Evolutionary conservation across 140 eudicot species (phyloP), one percentile per base, ranked within the genome.

Genomic region (Bidens hawaiensis): DNA sequence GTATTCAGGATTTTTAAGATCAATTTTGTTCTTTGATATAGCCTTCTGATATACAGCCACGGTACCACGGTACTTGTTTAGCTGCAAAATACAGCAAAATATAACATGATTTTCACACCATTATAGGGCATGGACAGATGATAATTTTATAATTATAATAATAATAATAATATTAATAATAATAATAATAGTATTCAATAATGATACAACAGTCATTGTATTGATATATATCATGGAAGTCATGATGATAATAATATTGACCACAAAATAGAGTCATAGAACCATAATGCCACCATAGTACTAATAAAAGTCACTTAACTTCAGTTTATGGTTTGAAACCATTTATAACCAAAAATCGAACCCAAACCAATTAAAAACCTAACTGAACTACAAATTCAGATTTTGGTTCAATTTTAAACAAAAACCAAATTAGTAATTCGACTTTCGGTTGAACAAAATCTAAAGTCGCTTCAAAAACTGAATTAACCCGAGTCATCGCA

Each of bases 1-100:
- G 74, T 82, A 93, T 65, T 93, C 95, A 10, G 95, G 69, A 77
- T 85, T 89, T 62, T 83, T 88, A 38, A 93, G 96, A 77, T 85
- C 94, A 70, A 75, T 62, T 76, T 81, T 88, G 26, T 85, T 82
- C 78, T 76, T 81, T 1, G 94, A 82, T 59, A 93, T 83, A 71
- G 86, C 80, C 76, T 81, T 88, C 78, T 88, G 84, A 75, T 88
- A 79, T 22, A 93, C 96, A 64, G 90, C 76, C 65, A 82, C 48
- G 1, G 89, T 85, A 51, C 99, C 99, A 49, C 43, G 82, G 42
- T 31, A 72, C 75, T 76, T 82, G 72, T 88, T 88, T 50, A 75
- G 75, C 96, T 93, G 94, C 81, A 78, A 72, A 64, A 71, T n/a
- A 75, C 34, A 67, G 11, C 42, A 57, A 13, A 67, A 26, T 47